A percentile compares a stretch with the other conserved stretches of the same genome.
phyloP scores from a whole-genome alignment of 371 early-diverging fungal genomes.

The Mortierella sp. region DNA sequence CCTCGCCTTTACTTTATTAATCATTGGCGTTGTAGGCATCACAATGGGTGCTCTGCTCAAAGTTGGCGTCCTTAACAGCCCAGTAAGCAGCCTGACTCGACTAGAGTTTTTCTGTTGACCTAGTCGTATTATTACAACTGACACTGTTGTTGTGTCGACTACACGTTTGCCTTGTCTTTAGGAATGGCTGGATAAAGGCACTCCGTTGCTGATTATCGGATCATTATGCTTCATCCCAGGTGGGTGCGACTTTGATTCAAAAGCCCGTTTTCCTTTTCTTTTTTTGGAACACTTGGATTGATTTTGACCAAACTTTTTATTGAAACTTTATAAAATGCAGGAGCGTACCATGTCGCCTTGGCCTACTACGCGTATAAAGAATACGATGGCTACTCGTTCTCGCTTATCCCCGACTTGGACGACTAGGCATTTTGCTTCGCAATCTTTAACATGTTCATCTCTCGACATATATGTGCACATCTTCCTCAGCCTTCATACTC shows the following conservation, averaged over 20 bases:
- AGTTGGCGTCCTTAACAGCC: conserved; percentile 56
- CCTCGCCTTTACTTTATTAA: conserved; percentile 64
- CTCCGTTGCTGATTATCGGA: conserved; percentile 63
- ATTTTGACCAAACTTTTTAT: neutral
- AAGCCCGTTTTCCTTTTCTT: too few relatives aligned
- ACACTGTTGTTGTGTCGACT: neutral
- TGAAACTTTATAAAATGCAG: conserved; percentile 12
- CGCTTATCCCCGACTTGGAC: conserved; percentile 57
- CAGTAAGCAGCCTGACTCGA: conserved; percentile 32
- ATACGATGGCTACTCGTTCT: conserved; percentile 59
- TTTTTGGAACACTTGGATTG: neutral
- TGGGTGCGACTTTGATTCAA: conserved; percentile 36
- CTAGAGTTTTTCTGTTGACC: neutral
- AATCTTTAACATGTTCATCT: neutral
- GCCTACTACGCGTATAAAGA: conserved; percentile 60
- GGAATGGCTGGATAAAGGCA: conserved; percentile 72
- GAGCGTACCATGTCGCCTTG: conserved; percentile 57
- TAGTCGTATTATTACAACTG: neutral
- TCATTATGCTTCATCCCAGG: conserved; percentile 68
- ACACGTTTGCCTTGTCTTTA: conserved; percentile 3
- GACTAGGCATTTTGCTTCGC: conserved; percentile 21
- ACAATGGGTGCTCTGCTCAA: conserved; percentile 71
- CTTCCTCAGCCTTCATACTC: too few relatives aligned
- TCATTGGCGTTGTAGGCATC: conserved; percentile 64
- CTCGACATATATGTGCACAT: neutral